Conservation (phyloP, 2,329 filamentous ascomycete genomes). For the Fusarium sp. region DNA sequence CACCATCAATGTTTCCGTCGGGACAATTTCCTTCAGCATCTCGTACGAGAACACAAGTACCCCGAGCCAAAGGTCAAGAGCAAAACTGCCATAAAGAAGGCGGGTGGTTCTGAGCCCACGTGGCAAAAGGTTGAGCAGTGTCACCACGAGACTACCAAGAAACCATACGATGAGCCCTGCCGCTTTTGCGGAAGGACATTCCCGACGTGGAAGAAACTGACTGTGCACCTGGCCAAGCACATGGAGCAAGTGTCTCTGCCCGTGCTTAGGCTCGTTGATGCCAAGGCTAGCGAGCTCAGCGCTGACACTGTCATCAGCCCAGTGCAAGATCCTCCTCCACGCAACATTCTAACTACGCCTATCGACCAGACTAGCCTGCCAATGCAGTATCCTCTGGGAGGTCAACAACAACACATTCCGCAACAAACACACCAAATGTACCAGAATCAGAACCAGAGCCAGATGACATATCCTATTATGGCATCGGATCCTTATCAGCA, state of each 20-base stretch:
- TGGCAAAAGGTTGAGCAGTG: conserved; percentile 85
- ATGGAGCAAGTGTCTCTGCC: conserved; percentile 94
- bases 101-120: conserved; percentile 70
- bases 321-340: conserved; percentile 64
- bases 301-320: conserved; percentile 76
- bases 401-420: conserved; percentile 39
- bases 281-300: conserved; percentile 61
- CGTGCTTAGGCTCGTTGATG: conserved; percentile 72
- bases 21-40: conserved; percentile 93
- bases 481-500: conserved; percentile 43
- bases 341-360: conserved; percentile 50
- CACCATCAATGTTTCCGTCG: conserved; percentile 86
- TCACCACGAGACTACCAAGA: conserved; percentile 74
- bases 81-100: conserved; percentile 74
- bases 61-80: conserved; percentile 84
- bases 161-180: conserved; percentile 82
- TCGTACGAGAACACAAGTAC: conserved; percentile 91
- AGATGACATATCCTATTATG: conserved; percentile 48
- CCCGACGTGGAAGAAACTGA: conserved; percentile 90
- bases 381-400: conserved; percentile 37
- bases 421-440: conserved; percentile 41
- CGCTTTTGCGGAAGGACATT: conserved; percentile 87
- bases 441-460: conserved; percentile 30
- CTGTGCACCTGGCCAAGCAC: conserved; percentile 92
- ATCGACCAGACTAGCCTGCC: conserved; percentile 40